Percentiles rank a stretch among this genome's conserved stretches.
These are phyloP conservation scores for Populus trichocarpa DNA, from an alignment of 441 rosid genomes.

Conservation along the genomic window DNA sequence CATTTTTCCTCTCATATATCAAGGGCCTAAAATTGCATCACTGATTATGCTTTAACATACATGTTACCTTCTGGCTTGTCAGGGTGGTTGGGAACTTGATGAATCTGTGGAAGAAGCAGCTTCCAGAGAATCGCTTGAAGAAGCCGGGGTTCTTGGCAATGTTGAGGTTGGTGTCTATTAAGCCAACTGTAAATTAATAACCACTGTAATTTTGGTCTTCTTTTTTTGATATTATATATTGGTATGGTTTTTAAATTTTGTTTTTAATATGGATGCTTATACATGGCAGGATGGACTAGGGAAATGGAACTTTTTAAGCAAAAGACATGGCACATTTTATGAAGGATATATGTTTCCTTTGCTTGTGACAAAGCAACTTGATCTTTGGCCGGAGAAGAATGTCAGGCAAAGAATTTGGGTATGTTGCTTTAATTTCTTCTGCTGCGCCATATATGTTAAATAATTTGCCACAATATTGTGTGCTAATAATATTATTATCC, in stretches of 20 bases:
- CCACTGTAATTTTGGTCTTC: no score
- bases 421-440: conserved; percentile 1
- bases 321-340: conserved; percentile 72
- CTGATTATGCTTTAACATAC: background rate
- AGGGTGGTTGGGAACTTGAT: conserved; percentile 98
- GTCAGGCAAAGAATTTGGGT: conserved; percentile 78
- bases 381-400: conserved; percentile 81
- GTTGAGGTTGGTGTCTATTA: conserved; percentile 49
- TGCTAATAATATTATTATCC: background rate
- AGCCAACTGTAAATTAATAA: background rate
- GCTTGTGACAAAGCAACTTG: conserved; percentile 78
- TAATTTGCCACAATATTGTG: background rate
- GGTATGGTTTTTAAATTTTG: background rate
- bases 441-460: background rate
- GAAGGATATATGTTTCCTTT: conserved; percentile 94
- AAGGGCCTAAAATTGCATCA: background rate
- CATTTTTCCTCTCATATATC: background rate
- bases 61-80: background rate
- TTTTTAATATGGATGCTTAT: background rate
- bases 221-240: background rate
- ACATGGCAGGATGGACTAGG: conserved; percentile 59
- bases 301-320: conserved; percentile 83
- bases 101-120: conserved; percentile 86
- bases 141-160: conserved; percentile 86
- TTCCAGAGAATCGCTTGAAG: conserved; percentile 74